Base-by-base conservation (phyloP, 2,329 filamentous ascomycete genomes). In the Apiospora pterosperma region DNA sequence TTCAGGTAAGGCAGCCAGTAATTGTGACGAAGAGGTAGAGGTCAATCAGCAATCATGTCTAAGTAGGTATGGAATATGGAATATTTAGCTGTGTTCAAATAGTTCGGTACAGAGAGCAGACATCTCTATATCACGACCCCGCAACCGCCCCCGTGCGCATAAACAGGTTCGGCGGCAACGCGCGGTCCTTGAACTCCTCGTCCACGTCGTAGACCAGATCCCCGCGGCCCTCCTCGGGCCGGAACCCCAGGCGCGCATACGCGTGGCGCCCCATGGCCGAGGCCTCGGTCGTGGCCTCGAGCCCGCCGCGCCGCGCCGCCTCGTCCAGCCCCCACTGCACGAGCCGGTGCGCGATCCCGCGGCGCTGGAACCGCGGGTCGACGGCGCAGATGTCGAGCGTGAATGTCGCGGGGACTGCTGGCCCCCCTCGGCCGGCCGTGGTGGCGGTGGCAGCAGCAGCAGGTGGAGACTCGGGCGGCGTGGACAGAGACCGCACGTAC, bases 301-400 rank as follows among this genome's bases (percentile, higher is more conserved):
- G 65, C 0, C 76, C 76, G 0, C 79, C 79, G 4, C 81, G 68
- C 31, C 75, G 70, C 65, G 72, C 65, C 5, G 78, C 80, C 75
- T 79, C 80, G 5, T 76, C 78, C 10, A 83, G 72, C 0, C 83
- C 83, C 81, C 81, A 85, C 67, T 77, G 74, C 12, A 84, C 83
- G 62, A 85, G 68, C 61, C 68, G 71, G 28, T 67, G 72, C 10
- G 82, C 83, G 62, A 84, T 77, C 0, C 83, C 82, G n/a, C 71
- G 72, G 12, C 84, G 76, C 69, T 88, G 86, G 63, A 82, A 85
- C 0, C 70, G 75, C 0, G 85, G 85, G 65, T 87, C 79, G 5
- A 87, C 84, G 19, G 75, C 81, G 65, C 84, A 85, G 2, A 84
- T 66, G 63, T 84, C 81, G 63, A 88, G 75, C 1, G 79, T 79